These are phyloP conservation scores for Aquilaria malaccensis DNA, from an alignment of 345 rosid genomes.

Conservation along the genomic window DNA sequence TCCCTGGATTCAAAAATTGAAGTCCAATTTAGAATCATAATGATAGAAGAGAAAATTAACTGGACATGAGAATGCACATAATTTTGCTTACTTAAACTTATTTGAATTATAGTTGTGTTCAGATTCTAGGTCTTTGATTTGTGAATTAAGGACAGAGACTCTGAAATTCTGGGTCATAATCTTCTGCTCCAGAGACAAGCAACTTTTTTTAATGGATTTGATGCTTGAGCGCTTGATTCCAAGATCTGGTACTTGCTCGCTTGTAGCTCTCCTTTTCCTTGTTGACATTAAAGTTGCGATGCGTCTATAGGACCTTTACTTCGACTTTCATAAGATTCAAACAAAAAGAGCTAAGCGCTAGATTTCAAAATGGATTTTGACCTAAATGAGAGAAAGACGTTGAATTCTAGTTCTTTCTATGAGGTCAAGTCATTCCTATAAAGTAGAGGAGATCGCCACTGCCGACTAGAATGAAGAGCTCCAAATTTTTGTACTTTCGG, in stretches of 20 bases:
- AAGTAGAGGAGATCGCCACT: slow-evolving; percentile 65
- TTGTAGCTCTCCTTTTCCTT: slow-evolving; percentile 67
- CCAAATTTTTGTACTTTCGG: slow-evolving; percentile 3
- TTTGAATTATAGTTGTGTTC: slow-evolving; percentile 23
- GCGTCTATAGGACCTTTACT: background rate
- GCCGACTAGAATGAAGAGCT: slow-evolving; percentile 5
- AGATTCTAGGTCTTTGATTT: slow-evolving; percentile 32
- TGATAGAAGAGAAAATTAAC: background rate
- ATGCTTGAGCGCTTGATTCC: slow-evolving; percentile 31
- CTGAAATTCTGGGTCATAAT: slow-evolving; percentile 45
- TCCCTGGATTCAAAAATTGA: slow-evolving; percentile 25
- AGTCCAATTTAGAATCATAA: background rate
- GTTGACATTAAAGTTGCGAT: background rate
- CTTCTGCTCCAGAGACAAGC: slow-evolving; percentile 47
- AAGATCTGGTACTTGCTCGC: slow-evolving; percentile 36
- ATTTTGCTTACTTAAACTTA: slow-evolving; percentile 30
- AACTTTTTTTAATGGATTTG: slow-evolving; percentile 41
- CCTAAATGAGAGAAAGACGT: slow-evolving; percentile 61
- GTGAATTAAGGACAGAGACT: slow-evolving; percentile 45
- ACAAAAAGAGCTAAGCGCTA: background rate
- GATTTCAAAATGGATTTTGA: slow-evolving; percentile 5
- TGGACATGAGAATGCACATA: background rate
- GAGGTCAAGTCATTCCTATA: slow-evolving; percentile 55
- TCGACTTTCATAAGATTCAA: slow-evolving; percentile 10
- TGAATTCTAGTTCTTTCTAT: slow-evolving; percentile 62